Evolutionary conservation across 768 basidiomycete genomes (phyloP).

Genomic region (Pisolithus sp.): DNA sequence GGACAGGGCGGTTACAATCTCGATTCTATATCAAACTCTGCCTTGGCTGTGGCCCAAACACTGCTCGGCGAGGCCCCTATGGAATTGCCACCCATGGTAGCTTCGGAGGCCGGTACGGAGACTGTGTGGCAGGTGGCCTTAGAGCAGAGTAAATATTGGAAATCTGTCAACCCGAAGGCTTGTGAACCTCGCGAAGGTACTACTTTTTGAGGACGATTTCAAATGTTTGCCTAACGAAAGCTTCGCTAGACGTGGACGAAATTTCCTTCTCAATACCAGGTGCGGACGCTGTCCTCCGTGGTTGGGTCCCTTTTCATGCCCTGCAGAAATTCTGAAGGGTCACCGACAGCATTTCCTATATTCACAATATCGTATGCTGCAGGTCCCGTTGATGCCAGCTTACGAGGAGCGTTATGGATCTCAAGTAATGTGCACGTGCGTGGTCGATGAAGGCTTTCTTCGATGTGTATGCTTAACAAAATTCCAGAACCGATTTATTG

Average conservation of each 20-base stretch:
- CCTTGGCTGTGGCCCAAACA: conserved; percentile 79
- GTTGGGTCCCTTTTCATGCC: conserved; percentile 2
- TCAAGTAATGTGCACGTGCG: conserved; percentile 89
- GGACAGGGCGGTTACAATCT: conserved; percentile 94
- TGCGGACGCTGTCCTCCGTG: conserved; percentile 18
- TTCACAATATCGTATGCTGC: conserved; percentile 69
- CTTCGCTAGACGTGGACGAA: conserved; percentile 48
- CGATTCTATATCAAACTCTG: conserved; percentile 79
- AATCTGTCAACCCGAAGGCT: conserved; percentile 70
- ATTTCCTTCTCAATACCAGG: conserved; percentile 66
- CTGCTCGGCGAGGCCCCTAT: conserved; percentile 87
- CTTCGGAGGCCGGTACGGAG: conserved; percentile 78
- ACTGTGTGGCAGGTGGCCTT: conserved; percentile 84
- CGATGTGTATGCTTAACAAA: conserved; percentile 1
- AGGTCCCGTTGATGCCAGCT: conserved; percentile 69
- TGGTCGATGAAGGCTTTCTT: not conserved
- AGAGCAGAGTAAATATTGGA: conserved; percentile 91
- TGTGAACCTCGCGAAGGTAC: conserved; percentile 79
- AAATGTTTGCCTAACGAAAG: not conserved
- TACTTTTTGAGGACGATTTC: not conserved
- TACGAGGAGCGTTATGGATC: conserved; percentile 69
- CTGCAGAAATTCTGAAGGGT: conserved; percentile 74
- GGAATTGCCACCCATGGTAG: conserved; percentile 62
- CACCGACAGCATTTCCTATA: conserved; percentile 84
- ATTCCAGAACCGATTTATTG: conserved; percentile 65